These are phyloP conservation scores for Xylaria bambusicola DNA, from an alignment of 495 filamentous ascomycete genomes.

Conservation along the genomic window DNA sequence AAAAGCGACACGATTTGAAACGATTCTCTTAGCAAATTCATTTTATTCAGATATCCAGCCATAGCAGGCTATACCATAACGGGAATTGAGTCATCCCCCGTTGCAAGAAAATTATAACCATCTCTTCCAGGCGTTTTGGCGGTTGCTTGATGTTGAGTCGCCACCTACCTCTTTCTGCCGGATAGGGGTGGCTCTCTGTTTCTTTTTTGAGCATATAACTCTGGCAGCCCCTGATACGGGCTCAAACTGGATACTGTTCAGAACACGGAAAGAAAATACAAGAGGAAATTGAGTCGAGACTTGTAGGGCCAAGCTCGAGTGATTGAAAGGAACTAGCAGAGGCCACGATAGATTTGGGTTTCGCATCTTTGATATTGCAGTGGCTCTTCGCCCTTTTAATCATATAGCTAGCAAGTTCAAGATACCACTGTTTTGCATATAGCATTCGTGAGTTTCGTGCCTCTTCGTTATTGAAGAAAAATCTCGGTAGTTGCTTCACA, in stretches of 20 bases:
- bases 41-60: slow-evolving; percentile 31
- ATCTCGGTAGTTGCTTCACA: too few relatives aligned
- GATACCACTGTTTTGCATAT: slow-evolving; percentile 17
- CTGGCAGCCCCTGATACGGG: neutral
- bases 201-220: neutral
- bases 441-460: neutral
- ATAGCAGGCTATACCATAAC: slow-evolving; percentile 5
- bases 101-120: slow-evolving; percentile 7
- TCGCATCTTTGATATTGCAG: slow-evolving; percentile 1
- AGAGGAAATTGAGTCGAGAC: neutral
- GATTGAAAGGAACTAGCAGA: neutral
- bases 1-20: slow-evolving; percentile 34
- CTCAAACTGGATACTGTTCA: slow-evolving; percentile 15
- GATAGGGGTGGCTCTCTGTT: neutral
- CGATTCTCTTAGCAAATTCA: slow-evolving; percentile 33
- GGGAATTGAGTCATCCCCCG: neutral
- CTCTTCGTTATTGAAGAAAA: neutral
- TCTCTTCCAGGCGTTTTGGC: slow-evolving; percentile 17
- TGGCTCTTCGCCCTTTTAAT: slow-evolving; percentile 5
- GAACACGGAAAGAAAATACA: neutral
- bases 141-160: slow-evolving; percentile 4
- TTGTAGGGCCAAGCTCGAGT: neutral
- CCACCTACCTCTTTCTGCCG: neutral
- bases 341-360: slow-evolving; percentile 13
- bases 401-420: slow-evolving; percentile 17